Evolutionary conservation across 1,284 basidiomycete species (phyloP).

Genomic region (Leccinum pachyderme): DNA sequence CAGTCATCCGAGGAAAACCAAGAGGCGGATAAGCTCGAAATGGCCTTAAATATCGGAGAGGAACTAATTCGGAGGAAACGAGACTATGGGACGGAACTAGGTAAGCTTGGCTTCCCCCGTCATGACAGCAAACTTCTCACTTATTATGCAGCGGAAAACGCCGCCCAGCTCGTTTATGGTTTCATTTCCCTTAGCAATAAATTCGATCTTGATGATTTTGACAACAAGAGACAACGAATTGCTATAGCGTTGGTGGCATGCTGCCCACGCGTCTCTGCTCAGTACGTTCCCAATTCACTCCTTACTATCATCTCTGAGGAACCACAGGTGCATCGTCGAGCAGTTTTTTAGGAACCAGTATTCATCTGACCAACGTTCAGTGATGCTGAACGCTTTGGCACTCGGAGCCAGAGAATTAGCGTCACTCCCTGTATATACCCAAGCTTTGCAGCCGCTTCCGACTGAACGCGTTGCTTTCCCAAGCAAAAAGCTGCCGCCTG

Average conservation of each 20-base stretch:
- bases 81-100: conserved; percentile 81
- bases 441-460: conserved; percentile 33
- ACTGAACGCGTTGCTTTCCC: conserved; percentile 60
- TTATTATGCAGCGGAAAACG: conserved; percentile 71
- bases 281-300: conserved; percentile 52
- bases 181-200: conserved; percentile 80
- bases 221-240: conserved; percentile 73
- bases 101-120: conserved; percentile 42
- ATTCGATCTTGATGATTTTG: conserved; percentile 78
- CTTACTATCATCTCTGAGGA: conserved; percentile 1
- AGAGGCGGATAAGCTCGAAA: conserved; percentile 73
- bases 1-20: conserved; percentile 58
- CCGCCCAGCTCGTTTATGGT: conserved; percentile 75
- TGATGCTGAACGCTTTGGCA: conserved; percentile 84
- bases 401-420: conserved; percentile 85
- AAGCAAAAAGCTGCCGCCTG: conserved; percentile 72
- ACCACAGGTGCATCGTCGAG: conserved; percentile 74
- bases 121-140: neutral
- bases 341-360: conserved; percentile 94
- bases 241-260: conserved; percentile 80
- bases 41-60: conserved; percentile 77
- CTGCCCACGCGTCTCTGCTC: conserved; percentile 72
- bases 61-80: conserved; percentile 79
- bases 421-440: conserved; percentile 55
- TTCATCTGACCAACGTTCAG: conserved; percentile 79